Percentiles rank a stretch among this genome's conserved stretches.
Evolutionary conservation across 1,139 yeast genomes (phyloP).

Genomic region (Candida neerlandica): DNA sequence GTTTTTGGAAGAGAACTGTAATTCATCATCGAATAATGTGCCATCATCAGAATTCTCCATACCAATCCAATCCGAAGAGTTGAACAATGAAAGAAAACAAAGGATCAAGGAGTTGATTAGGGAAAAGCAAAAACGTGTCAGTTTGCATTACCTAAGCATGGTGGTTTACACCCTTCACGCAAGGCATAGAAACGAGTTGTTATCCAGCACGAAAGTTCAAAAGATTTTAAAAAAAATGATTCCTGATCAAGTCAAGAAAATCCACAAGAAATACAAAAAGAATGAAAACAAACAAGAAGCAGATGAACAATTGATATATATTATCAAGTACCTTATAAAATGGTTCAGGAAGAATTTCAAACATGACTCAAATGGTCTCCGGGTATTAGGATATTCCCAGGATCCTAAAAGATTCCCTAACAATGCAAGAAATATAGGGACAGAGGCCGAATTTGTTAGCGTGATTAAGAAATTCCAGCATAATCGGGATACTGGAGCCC

Average conservation of each 20-base stretch:
- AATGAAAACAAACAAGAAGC: slow-evolving; percentile 10
- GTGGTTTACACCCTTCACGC: slow-evolving; percentile 29
- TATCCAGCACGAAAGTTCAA: slow-evolving; percentile 23
- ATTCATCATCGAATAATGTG: neutral
- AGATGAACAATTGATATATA: slow-evolving; percentile 32
- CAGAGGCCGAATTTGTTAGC: slow-evolving; percentile 18
- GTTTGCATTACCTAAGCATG: slow-evolving; percentile 31
- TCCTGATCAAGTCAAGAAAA: slow-evolving; percentile 25
- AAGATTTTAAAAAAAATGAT: slow-evolving; percentile 28
- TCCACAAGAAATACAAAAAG: slow-evolving; percentile 23
- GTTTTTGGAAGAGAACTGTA: slow-evolving; percentile 6
- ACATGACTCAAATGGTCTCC: slow-evolving; percentile 34
- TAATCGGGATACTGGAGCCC: slow-evolving; percentile 43
- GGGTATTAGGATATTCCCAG: slow-evolving; percentile 34
- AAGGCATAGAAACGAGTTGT: slow-evolving; percentile 25
- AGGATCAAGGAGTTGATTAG: slow-evolving; percentile 13
- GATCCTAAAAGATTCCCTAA: slow-evolving; percentile 25
- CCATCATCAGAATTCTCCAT: slow-evolving; percentile 15
- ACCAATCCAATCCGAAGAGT: slow-evolving; percentile 8
- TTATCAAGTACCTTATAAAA: slow-evolving; percentile 37
- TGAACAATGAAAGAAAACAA: slow-evolving; percentile 10
- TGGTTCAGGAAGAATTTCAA: slow-evolving; percentile 43
- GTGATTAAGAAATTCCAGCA: slow-evolving; percentile 31
- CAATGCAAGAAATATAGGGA: slow-evolving; percentile 19
- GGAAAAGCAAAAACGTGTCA: slow-evolving; percentile 16